Evolutionary conservation across 345 rosid species (phyloP).

Genomic region (Linum trigynum): DNA sequence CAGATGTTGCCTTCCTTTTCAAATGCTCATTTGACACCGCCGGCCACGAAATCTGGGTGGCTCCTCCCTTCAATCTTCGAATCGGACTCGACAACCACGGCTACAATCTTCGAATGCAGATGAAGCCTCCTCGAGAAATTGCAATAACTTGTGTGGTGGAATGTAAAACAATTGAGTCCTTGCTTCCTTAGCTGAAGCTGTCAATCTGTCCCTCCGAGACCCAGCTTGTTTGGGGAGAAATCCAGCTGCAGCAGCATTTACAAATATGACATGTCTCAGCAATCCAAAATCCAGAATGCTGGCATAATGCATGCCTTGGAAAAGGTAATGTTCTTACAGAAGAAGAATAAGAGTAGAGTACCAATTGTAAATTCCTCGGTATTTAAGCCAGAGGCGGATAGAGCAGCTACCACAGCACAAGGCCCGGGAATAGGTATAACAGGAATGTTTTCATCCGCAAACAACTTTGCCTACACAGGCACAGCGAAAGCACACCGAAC

Average conservation of each 20-base stretch:
- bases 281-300: not conserved
- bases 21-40: too few relatives aligned
- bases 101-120: conserved; percentile 45
- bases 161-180: conserved; percentile 82
- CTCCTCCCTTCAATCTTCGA: too few relatives aligned
- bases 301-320: not conserved
- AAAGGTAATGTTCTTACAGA: not conserved
- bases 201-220: conserved; percentile 60
- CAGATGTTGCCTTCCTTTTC: too few relatives aligned
- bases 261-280: conserved; percentile 2
- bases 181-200: conserved; percentile 58
- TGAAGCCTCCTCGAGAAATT: conserved; percentile 71
- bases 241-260: conserved; percentile 51
- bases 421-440: conserved; percentile 88
- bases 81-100: too few relatives aligned
- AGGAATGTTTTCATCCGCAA: conserved; percentile 56
- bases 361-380: conserved; percentile 85
- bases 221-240: conserved; percentile 77
- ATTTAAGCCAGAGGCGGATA: conserved; percentile 78
- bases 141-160: conserved; percentile 82
- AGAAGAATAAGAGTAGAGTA: conserved; percentile 20
- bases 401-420: conserved; percentile 71
- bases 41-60: too few relatives aligned
- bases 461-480: conserved; percentile 50
- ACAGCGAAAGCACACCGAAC: not conserved